Evolutionary conservation across 2,329 filamentous ascomycete species (phyloP).

Genomic region (Geoglossum cookeanum): DNA sequence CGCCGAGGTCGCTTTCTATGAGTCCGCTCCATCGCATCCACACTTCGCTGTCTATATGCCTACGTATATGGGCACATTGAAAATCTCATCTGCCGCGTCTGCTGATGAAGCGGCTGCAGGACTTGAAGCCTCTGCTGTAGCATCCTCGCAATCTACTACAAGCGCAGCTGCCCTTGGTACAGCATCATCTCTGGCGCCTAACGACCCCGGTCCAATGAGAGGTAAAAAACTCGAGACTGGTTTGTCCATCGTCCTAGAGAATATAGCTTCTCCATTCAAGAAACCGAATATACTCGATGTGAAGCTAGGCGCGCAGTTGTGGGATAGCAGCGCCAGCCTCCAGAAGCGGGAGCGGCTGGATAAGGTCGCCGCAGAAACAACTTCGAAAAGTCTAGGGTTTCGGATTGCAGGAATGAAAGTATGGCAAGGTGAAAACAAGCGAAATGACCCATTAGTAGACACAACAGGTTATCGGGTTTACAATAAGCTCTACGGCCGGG

Average conservation of each 20-base stretch:
- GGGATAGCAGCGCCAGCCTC: slow-evolving; percentile 50
- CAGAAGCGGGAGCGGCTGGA: slow-evolving; percentile 41
- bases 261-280: slow-evolving; percentile 61
- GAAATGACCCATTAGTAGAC: not conserved
- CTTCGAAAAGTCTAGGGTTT: slow-evolving; percentile 39
- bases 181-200: not conserved
- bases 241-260: slow-evolving; percentile 66
- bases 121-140: slow-evolving; percentile 9
- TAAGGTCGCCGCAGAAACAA: slow-evolving; percentile 37
- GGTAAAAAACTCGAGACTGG: slow-evolving; percentile 55
- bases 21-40: slow-evolving; percentile 47
- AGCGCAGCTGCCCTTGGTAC: not conserved
- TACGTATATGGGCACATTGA: slow-evolving; percentile 61
- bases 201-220: slow-evolving; percentile 13
- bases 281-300: slow-evolving; percentile 82
- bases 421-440: slow-evolving; percentile 20
- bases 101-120: slow-evolving; percentile 8
- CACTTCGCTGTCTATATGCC: slow-evolving; percentile 70
- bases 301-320: slow-evolving; percentile 73
- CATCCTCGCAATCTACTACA: not conserved
- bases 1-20: slow-evolving; percentile 78
- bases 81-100: slow-evolving; percentile 35
- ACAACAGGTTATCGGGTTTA: slow-evolving; percentile 37
- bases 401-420: slow-evolving; percentile 47
- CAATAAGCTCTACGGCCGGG: slow-evolving; percentile 46